These are phyloP conservation scores for Leccinum fibrillosum DNA, from an alignment of 768 basidiomycete genomes.

Conservation along the genomic window DNA sequence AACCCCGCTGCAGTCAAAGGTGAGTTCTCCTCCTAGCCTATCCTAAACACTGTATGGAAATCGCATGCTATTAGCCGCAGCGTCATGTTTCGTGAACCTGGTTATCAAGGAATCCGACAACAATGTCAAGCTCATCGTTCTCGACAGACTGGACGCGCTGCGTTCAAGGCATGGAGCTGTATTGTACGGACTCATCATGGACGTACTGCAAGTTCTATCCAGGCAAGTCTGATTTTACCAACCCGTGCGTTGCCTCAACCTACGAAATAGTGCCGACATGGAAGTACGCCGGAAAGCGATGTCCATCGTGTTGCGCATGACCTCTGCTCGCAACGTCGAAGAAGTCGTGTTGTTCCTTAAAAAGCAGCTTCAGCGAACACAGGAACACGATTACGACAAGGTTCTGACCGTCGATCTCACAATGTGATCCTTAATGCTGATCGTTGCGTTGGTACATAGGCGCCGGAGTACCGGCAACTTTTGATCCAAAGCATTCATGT, in stretches of 20 bases:
- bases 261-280: slow-evolving; percentile 72
- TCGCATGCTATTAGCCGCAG: slow-evolving; percentile 60
- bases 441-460: slow-evolving; percentile 41
- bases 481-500: slow-evolving; percentile 97
- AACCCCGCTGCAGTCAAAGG: slow-evolving; percentile 96
- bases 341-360: slow-evolving; percentile 96
- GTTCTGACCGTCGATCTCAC: slow-evolving; percentile 33
- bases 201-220: slow-evolving; percentile 85
- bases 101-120: slow-evolving; percentile 97
- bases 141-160: slow-evolving; percentile 83
- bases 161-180: slow-evolving; percentile 85
- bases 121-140: slow-evolving; percentile 96
- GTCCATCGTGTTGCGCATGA: slow-evolving; percentile 86
- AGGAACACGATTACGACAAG: slow-evolving; percentile 92
- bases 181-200: slow-evolving; percentile 91
- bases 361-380: slow-evolving; percentile 93
- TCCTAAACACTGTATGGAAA: slow-evolving; percentile 1
- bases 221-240: slow-evolving; percentile 43
- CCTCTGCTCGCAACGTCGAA: slow-evolving; percentile 91
- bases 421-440: neutral
- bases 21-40: slow-evolving; percentile 26
- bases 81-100: slow-evolving; percentile 82
- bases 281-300: slow-evolving; percentile 95
- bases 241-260: neutral
- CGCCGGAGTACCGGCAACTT: slow-evolving; percentile 91